Percentiles rank a stretch among this genome's conserved stretches.
These are phyloP conservation scores for Neurospora sp. DNA, from an alignment of 495 filamentous ascomycete genomes.

Conservation along the genomic window DNA sequence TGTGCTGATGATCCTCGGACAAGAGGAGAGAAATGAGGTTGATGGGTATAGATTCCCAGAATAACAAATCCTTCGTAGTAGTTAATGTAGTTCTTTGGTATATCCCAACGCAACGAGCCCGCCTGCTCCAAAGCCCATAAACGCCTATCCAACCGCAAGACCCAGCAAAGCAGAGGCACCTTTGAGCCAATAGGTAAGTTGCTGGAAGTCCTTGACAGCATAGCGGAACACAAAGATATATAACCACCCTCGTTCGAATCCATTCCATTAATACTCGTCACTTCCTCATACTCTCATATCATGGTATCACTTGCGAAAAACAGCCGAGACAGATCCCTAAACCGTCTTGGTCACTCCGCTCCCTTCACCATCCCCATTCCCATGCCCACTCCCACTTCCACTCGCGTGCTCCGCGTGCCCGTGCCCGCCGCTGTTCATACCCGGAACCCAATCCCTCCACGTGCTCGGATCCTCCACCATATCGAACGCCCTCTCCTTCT, in stretches of 20 bases:
- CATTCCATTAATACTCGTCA: background rate
- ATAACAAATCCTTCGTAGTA: too few relatives aligned
- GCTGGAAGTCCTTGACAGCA: too few relatives aligned
- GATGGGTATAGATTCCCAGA: too few relatives aligned
- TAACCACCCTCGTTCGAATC: background rate
- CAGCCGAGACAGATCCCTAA: background rate
- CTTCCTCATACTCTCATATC: background rate
- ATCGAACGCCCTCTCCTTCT: constrained; percentile 36
- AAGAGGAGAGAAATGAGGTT: too few relatives aligned
- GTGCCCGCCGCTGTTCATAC: background rate
- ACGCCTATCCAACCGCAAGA: too few relatives aligned
- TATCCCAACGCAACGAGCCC: too few relatives aligned
- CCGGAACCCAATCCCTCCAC: constrained; percentile 17
- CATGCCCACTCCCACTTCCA: background rate
- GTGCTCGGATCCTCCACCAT: constrained; percentile 27
- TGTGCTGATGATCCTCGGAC: too few relatives aligned
- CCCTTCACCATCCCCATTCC: background rate
- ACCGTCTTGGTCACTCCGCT: background rate
- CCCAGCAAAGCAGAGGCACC: too few relatives aligned
- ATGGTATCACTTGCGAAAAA: background rate
- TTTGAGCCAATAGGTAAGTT: too few relatives aligned
- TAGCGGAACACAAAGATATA: background rate
- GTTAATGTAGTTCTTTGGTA: too few relatives aligned
- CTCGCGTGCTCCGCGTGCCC: background rate
- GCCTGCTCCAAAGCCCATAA: too few relatives aligned